These are phyloP conservation scores for Tarenaya hassleriana DNA, from an alignment of 345 rosid genomes.

Conservation along the genomic window DNA sequence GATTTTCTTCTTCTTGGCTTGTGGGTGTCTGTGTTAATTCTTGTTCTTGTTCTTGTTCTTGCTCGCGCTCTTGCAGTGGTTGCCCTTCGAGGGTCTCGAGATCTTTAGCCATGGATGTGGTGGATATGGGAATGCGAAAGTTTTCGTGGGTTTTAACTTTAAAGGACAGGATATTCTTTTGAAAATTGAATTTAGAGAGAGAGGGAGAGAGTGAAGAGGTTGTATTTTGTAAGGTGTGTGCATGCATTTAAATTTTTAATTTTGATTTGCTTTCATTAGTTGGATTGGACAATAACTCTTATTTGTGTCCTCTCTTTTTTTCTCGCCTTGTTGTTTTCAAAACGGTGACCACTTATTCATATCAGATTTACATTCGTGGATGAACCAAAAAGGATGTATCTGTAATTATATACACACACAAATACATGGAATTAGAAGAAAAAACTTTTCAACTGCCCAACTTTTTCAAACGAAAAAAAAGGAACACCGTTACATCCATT, in stretches of 20 bases:
- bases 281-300: neutral
- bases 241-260: neutral
- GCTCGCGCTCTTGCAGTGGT: neutral
- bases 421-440: neutral
- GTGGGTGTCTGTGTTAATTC: conserved; percentile 9
- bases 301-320: too few species aligned
- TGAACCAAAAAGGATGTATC: too few species aligned
- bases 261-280: too few species aligned
- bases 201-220: neutral
- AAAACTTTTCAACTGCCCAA: conserved; percentile 19
- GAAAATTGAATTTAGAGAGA: conserved; percentile 1
- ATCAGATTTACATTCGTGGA: too few species aligned
- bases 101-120: conserved; percentile 28
- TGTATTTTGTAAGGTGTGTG: conserved; percentile 21
- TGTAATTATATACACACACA: too few species aligned
- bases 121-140: conserved; percentile 16
- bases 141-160: conserved; percentile 25
- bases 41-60: conserved; percentile 6
- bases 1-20: conserved; percentile 5
- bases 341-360: too few species aligned
- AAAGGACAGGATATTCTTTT: conserved; percentile 17
- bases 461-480: neutral
- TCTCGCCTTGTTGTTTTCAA: too few species aligned
- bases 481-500: too few species aligned
- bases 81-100: conserved; percentile 20